These are phyloP conservation scores for Daldinia vernicosa DNA, from an alignment of 495 filamentous ascomycete species.

Conservation along the genomic window DNA sequence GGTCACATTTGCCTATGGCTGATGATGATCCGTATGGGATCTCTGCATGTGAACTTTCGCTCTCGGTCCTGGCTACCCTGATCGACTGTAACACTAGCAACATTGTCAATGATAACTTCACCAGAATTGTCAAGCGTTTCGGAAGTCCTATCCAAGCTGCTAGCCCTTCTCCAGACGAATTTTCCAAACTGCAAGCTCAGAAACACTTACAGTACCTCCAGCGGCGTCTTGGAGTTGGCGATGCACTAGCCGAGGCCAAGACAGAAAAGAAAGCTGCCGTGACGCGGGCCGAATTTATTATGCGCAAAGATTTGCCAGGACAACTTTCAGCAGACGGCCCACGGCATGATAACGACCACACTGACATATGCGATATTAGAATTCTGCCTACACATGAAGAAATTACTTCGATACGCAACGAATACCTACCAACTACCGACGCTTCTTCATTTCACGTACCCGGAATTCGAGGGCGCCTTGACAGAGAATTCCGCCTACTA, in stretches of 20 bases:
- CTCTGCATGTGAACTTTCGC: slow-evolving; percentile 41
- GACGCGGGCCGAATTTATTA: slow-evolving; percentile 47
- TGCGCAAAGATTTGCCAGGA: slow-evolving; percentile 61
- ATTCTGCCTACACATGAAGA: slow-evolving; percentile 72
- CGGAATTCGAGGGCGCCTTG: slow-evolving; percentile 69
- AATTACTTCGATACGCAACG: slow-evolving; percentile 58
- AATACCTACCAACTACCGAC: slow-evolving; percentile 70
- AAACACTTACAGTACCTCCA: slow-evolving; percentile 44
- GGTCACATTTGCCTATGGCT: slow-evolving; percentile 9
- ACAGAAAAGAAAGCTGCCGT: slow-evolving; percentile 7
- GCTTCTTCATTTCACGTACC: slow-evolving; percentile 60
- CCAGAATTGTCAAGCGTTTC: slow-evolving; percentile 18
- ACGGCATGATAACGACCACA: slow-evolving; percentile 75
- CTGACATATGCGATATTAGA: slow-evolving; percentile 64
- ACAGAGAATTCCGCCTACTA: slow-evolving; percentile 75
- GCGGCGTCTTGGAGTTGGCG: slow-evolving; percentile 42
- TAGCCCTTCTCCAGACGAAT: slow-evolving; percentile 34
- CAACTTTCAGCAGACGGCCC: slow-evolving; percentile 60
- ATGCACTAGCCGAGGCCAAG: slow-evolving; percentile 20
- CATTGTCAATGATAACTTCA: slow-evolving; percentile 45
- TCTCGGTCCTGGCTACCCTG: slow-evolving; percentile 44
- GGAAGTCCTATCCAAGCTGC: slow-evolving; percentile 15
- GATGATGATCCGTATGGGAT: slow-evolving; percentile 14
- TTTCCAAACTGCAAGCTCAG: slow-evolving; percentile 41
- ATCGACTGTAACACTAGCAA: slow-evolving; percentile 50